Conservation (phyloP, 176 grass and related monocot species). For the Elymus sibiricus region DNA sequence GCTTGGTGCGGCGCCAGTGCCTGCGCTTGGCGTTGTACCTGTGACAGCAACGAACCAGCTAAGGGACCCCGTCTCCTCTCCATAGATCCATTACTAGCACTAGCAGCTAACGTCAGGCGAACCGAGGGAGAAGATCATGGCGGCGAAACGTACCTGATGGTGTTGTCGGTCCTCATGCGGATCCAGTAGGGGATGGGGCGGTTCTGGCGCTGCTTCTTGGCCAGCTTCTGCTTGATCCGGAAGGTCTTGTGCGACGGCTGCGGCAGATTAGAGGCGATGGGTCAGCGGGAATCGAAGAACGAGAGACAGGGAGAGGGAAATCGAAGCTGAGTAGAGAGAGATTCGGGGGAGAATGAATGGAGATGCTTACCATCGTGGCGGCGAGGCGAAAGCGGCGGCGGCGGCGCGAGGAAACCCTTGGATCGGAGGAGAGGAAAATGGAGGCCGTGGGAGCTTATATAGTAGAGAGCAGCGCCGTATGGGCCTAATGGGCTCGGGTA, state of each 20-base stretch:
- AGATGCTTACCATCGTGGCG: conserved; percentile 44
- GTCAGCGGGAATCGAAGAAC: neutral
- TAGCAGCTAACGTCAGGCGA: neutral
- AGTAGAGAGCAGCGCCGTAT: too few species aligned
- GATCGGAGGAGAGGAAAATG: neutral
- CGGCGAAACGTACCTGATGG: conserved; percentile 50
- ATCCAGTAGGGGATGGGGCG: conserved; percentile 97
- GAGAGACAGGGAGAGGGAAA: neutral
- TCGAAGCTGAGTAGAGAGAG: neutral
- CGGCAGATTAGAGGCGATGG: neutral
- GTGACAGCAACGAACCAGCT: neutral
- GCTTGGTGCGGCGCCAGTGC: conserved; percentile 99
- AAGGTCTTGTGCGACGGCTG: conserved; percentile 98
- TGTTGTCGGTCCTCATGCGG: conserved; percentile 93
- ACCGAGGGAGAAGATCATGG: neutral
- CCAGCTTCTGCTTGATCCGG: conserved; percentile 88
- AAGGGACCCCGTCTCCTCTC: neutral
- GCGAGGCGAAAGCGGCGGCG: neutral
- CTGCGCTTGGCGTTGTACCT: conserved; percentile 99
- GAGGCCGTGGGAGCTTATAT: conserved; percentile 30
- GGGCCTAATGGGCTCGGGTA: neutral
- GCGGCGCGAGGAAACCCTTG: conserved; percentile 51
- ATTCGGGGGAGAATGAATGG: neutral
- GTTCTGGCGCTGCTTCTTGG: conserved; percentile 94
- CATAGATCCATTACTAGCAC: neutral